Percentiles rank a stretch among this genome's conserved stretches.
These are phyloP conservation scores for Coemansia sp. DNA, from an alignment of 192 early-diverging fungal species.

Conservation along the genomic window DNA sequence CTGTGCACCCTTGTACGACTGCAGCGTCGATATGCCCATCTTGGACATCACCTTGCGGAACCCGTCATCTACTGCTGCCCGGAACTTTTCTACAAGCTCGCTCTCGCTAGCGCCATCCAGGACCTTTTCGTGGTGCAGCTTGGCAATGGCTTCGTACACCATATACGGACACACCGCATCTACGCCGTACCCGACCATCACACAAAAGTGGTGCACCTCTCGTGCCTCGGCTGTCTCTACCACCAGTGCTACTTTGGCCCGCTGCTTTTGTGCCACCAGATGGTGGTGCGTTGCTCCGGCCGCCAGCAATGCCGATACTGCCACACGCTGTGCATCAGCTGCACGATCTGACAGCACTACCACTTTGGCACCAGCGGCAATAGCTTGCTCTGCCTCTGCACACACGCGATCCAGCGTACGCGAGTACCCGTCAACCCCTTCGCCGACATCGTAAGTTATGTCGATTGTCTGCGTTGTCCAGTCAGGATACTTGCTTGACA, in stretches of 20 bases:
- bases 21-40: constrained; percentile 98
- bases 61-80: constrained; percentile 87
- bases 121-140: constrained; percentile 83
- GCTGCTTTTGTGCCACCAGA: constrained; percentile 82
- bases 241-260: constrained; percentile 82
- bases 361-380: constrained; percentile 73
- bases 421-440: constrained; percentile 79
- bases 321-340: constrained; percentile 63
- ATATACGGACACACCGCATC: constrained; percentile 95
- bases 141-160: constrained; percentile 83
- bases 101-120: constrained; percentile 54
- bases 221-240: constrained; percentile 92
- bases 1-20: constrained; percentile 98
- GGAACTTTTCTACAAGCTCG: constrained; percentile 78
- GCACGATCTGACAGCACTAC: constrained; percentile 80
- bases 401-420: constrained; percentile 84
- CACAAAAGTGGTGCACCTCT: constrained; percentile 95
- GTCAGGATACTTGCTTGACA: constrained; percentile 61
- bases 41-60: constrained; percentile 99
- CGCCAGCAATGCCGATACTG: constrained; percentile 83
- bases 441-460: constrained; percentile 74
- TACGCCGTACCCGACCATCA: constrained; percentile 91
- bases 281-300: constrained; percentile 93
- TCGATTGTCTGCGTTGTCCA: constrained; percentile 76
- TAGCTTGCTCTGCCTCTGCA: constrained; percentile 75